phyloP scores from a whole-genome alignment of 2,329 filamentous ascomycete genomes.

The Clarireedia hainanense region DNA sequence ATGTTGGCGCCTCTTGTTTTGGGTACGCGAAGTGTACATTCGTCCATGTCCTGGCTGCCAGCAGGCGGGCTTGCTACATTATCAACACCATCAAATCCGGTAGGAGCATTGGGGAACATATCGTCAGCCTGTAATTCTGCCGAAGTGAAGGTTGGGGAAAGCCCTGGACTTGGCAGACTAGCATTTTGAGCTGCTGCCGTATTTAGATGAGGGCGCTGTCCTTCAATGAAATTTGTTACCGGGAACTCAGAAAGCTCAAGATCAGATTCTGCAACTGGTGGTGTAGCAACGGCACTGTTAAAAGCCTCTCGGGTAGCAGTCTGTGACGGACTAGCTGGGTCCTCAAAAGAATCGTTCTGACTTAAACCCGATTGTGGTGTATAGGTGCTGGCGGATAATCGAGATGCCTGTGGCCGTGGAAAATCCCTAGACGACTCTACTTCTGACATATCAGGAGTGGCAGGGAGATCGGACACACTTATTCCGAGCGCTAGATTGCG shows the following conservation, averaged over 20 bases:
- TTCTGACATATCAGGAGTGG: slow-evolving; percentile 53
- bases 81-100: slow-evolving; percentile 35
- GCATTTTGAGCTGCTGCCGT: slow-evolving; percentile 74
- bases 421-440: slow-evolving; percentile 32
- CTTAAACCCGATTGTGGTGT: slow-evolving; percentile 41
- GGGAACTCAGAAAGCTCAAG: slow-evolving; percentile 49
- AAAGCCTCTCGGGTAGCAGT: slow-evolving; percentile 44
- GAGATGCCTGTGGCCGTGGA: slow-evolving; percentile 7
- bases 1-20: slow-evolving; percentile 33
- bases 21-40: slow-evolving; percentile 22
- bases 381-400: slow-evolving; percentile 33
- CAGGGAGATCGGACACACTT: slow-evolving; percentile 32
- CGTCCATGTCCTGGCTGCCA: slow-evolving; percentile 22
- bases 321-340: slow-evolving; percentile 16
- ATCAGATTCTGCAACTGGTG: slow-evolving; percentile 67
- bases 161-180: slow-evolving; percentile 85
- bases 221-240: slow-evolving; percentile 42
- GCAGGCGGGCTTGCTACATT: slow-evolving; percentile 20
- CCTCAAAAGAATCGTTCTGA: slow-evolving; percentile 26
- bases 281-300: slow-evolving; percentile 57
- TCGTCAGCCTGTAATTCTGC: slow-evolving; percentile 32
- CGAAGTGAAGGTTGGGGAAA: slow-evolving; percentile 85
- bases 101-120: slow-evolving; percentile 26
- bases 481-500: slow-evolving; percentile 19
- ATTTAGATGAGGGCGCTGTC: slow-evolving; percentile 49